Conservation (phyloP, 2,329 filamentous ascomycete species). For the Verticillium klebahnii region DNA sequence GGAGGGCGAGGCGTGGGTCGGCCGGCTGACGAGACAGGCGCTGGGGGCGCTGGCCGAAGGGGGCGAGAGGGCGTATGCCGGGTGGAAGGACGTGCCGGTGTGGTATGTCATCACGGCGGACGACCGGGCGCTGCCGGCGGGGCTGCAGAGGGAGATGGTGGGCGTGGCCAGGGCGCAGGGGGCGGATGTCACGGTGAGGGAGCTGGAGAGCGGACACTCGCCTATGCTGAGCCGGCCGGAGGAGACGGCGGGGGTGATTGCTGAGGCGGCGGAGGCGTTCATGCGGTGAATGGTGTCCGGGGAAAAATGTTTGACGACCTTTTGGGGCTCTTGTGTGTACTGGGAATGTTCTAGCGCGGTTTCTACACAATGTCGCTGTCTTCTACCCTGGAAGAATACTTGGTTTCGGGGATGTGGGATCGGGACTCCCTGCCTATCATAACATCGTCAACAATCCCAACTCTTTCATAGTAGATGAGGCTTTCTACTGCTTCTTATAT, state of each 20-base stretch:
- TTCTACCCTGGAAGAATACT: too few species aligned
- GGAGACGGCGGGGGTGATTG: conserved; percentile 31
- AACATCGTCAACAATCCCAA: too few species aligned
- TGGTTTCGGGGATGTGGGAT: too few species aligned
- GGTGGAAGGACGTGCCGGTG: conserved; percentile 40
- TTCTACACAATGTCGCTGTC: too few species aligned
- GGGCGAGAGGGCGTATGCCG: conserved; percentile 36
- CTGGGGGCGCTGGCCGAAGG: conserved; percentile 40
- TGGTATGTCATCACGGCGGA: conserved; percentile 41
- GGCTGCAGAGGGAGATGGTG: conserved; percentile 31
- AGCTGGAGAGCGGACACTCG: conserved; percentile 42
- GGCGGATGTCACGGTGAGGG: conserved; percentile 27
- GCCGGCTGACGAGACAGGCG: conserved; percentile 33
- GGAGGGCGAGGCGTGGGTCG: conserved; percentile 37
- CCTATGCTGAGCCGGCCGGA: conserved; percentile 42
- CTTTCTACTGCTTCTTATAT: too few species aligned
- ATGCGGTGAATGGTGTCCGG: neutral
- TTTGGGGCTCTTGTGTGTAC: too few species aligned
- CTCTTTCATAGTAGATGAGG: too few species aligned
- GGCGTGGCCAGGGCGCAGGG: conserved; percentile 33
- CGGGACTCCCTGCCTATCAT: too few species aligned
- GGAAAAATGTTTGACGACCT: too few species aligned
- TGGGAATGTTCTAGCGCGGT: too few species aligned
- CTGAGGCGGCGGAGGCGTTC: conserved; percentile 8
- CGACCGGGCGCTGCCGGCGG: conserved; percentile 33